Percentiles rank a stretch among this genome's conserved stretches.
Evolutionary conservation across 2,329 filamentous ascomycete genomes (phyloP).

Genomic region (Colletotrichum endophyticum): DNA sequence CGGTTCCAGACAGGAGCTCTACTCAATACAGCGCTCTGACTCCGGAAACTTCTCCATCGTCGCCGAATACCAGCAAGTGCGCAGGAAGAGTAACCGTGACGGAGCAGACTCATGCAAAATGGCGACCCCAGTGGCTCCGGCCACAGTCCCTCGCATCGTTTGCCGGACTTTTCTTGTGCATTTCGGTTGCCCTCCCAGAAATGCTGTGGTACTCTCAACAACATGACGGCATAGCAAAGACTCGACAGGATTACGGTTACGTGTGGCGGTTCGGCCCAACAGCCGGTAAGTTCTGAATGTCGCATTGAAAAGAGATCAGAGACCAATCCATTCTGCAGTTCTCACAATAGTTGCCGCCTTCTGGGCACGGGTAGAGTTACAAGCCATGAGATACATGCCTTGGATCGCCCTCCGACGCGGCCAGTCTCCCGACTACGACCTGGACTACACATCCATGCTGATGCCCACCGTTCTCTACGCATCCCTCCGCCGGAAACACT

Average conservation of each 20-base stretch:
- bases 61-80: background rate
- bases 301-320: background rate
- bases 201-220: background rate
- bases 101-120: background rate
- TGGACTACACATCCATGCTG: slow-evolving; percentile 5
- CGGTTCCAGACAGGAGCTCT: background rate
- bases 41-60: background rate
- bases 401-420: background rate
- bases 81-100: background rate
- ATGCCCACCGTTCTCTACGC: background rate
- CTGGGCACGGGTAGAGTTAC: slow-evolving; percentile 1
- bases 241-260: background rate
- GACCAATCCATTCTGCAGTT: background rate
- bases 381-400: slow-evolving; percentile 7
- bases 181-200: background rate
- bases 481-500: background rate
- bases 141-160: background rate
- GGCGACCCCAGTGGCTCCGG: background rate
- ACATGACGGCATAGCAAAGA: background rate
- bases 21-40: background rate
- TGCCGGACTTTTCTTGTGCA: background rate
- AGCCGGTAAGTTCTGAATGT: background rate
- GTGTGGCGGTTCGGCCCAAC: background rate
- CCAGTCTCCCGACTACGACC: background rate
- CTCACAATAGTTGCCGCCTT: background rate